Base-by-base conservation (phyloP, 768 basidiomycete species). In the Dictyophora rubrovolvata region DNA sequence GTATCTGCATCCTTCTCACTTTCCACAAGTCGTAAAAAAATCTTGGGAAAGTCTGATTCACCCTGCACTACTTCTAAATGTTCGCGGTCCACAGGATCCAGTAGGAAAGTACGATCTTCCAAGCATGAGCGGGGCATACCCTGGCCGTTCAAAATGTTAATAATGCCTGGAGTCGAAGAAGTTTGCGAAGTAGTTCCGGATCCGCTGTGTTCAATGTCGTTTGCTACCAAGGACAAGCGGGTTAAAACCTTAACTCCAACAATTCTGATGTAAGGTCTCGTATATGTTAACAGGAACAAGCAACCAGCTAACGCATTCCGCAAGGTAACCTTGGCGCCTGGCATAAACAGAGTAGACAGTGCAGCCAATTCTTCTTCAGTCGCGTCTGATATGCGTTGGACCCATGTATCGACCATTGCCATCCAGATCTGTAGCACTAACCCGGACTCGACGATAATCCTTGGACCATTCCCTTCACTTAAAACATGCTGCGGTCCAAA, bases 351-450 rank as follows among this genome's bases (percentile, higher is more conserved):
- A 10, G 65, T 68, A 16, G 75, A 63, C 1, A 74, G 52, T 1
- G 61, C 60, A 14, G 55, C 22, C 11, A 48, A 14, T 10, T 59
- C 21, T 78, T 75, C n/a, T 66, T 65, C 5, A 74, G 72, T 55
- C 72, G 74, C 60, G 71, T 73, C 23, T 74, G 69, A 51, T 55
- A 81, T 69, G 55, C 73, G 74, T 53, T 73, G 70, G 46, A 85
- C 75, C 87, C 92, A 91, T 12, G 72, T 74, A 53, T 86, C 83
- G 16, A 93, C 79, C 2, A 93, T 70, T 23, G 75, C 76, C 7
- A 80, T 73, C 93, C 93, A 96, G 6, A 93, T 72, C 36, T 76
- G 73, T 37, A 92, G 74, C 5, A 95, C 67, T 21, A 83, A 78
- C 10, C 80, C 69, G 18, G 83, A 84, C 66, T 92, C 88, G 12